Evolutionary conservation across 257 asterid genomes (phyloP).

Genomic region (Solanum microdontum): DNA sequence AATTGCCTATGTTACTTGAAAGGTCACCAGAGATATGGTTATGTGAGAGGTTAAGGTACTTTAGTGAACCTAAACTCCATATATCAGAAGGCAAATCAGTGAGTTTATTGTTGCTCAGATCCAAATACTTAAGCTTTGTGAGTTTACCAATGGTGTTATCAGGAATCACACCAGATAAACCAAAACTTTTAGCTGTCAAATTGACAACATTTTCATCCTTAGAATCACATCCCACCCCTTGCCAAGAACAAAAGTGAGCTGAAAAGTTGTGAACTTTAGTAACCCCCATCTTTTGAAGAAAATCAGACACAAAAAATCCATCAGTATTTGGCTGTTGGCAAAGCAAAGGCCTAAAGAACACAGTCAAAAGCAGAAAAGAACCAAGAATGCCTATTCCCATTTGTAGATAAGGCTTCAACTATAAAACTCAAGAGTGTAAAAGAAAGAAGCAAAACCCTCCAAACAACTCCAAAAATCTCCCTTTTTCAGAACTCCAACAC

Average conservation of each 20-base stretch:
- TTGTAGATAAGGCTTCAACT: conserved; percentile 9
- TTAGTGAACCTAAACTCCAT: conserved; percentile 78
- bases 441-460: conserved; percentile 3
- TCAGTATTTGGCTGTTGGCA: conserved; percentile 53
- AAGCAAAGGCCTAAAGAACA: conserved; percentile 27
- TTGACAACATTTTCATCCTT: conserved; percentile 38
- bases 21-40: conserved; percentile 46
- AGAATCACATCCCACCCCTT: conserved; percentile 61
- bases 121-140: conserved; percentile 50
- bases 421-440: neutral
- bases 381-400: conserved; percentile 43
- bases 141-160: conserved; percentile 82
- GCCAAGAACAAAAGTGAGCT: conserved; percentile 64
- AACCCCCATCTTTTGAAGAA: conserved; percentile 46
- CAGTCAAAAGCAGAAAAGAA: conserved; percentile 29
- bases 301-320: conserved; percentile 47
- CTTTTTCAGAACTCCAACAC: conserved; percentile 3
- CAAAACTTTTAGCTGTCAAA: conserved; percentile 43
- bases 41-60: conserved; percentile 53
- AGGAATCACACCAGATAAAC: conserved; percentile 70
- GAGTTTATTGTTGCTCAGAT: conserved; percentile 74
- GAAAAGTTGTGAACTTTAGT: conserved; percentile 27
- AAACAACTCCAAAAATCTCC: neutral
- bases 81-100: conserved; percentile 74
- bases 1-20: conserved; percentile 70